Percentiles rank a stretch among this genome's conserved stretches.
Conservation (phyloP, 1,139 yeast species). For the Blastobotrys malaysiensis region DNA sequence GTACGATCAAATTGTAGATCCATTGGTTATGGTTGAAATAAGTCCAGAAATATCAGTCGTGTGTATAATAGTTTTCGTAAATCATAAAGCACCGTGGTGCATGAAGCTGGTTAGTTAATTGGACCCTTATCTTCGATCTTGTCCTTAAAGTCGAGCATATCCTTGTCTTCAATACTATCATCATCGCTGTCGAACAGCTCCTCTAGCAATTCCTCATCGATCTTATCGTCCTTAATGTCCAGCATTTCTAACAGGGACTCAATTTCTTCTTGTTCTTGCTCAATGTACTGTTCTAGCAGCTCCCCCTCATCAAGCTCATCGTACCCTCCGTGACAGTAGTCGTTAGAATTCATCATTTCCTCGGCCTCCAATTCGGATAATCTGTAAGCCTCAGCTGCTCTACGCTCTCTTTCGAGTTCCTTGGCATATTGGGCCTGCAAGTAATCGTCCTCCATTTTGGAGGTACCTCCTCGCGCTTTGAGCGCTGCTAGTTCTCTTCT, state of each 20-base stretch:
- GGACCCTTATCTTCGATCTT: too few species aligned
- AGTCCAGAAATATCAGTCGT: too few species aligned
- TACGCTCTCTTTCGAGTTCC: slow-evolving; percentile 15
- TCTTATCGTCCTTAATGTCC: background rate
- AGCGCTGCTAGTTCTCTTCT: slow-evolving; percentile 15
- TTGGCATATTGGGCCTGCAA: slow-evolving; percentile 17
- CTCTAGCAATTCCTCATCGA: slow-evolving; percentile 1
- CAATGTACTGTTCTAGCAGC: slow-evolving; percentile 17
- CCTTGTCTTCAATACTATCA: too few species aligned
- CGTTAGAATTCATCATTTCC: slow-evolving; percentile 4
- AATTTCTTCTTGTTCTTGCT: slow-evolving; percentile 18
- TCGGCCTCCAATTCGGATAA: slow-evolving; percentile 4
- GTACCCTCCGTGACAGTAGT: slow-evolving; percentile 11
- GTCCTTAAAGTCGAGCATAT: too few species aligned
- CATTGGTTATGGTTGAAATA: too few species aligned
- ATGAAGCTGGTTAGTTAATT: too few species aligned
- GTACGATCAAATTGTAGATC: too few species aligned
- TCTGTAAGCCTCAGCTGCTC: slow-evolving; percentile 7
- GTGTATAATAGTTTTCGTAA: too few species aligned
- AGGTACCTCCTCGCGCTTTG: slow-evolving; percentile 19
- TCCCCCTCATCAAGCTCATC: slow-evolving; percentile 15
- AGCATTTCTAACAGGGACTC: slow-evolving; percentile 7
- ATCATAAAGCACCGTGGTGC: too few species aligned
- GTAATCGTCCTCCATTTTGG: slow-evolving; percentile 16
- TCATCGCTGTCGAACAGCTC: too few species aligned